Evolutionary conservation across 2,329 filamentous ascomycete genomes (phyloP), one percentile per base, ranked within the genome.

Genomic region (Helotiales sp.): DNA sequence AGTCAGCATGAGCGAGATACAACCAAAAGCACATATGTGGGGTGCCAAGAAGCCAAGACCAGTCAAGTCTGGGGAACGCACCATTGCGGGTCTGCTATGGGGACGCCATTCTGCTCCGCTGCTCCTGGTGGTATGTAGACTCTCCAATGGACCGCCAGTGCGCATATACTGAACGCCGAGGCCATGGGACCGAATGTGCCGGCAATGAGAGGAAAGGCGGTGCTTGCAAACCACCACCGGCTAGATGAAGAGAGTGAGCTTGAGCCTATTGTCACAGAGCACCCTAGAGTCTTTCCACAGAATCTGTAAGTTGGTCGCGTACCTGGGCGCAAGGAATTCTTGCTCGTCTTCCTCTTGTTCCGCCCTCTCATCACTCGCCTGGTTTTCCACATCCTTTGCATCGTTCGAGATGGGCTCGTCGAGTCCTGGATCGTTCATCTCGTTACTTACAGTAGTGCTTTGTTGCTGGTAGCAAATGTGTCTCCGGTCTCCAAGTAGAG

Each of bases 111-210:
- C 42, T 76, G 77, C 57, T 82, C 86, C 1, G 79, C 70, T 5
- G 79, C 75, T 0, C 77, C 76, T 0, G 79, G 77, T 1, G 73
- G 70, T 5, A 82, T 74, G 49, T 77, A 77, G 70, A 87, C 82
- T 59, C 90, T 81, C 93, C 92, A 96, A 22, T 84, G 84, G 27
- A 85, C 86, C 1, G 91, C 90, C n/a, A 96, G 79, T 7, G 92
- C 90, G 60, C 89, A 91, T 58, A 96, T 91, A 57, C 89, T 93
- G 73, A 95, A 89, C 29, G 95, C 86, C 57, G 93, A 96, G 2
- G 93, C 93, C 9, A 96, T 83, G 0, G 93, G 93, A 0, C 91
- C 91, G 2, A 95, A 81, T 0, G 92, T 91, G 31, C 91, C 92
- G 2, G 92, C 91, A 10, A 95, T 81, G 70, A 97, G 84, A 30